Conservation (phyloP, 768 basidiomycete genomes). For the Amanita brunnescens region DNA sequence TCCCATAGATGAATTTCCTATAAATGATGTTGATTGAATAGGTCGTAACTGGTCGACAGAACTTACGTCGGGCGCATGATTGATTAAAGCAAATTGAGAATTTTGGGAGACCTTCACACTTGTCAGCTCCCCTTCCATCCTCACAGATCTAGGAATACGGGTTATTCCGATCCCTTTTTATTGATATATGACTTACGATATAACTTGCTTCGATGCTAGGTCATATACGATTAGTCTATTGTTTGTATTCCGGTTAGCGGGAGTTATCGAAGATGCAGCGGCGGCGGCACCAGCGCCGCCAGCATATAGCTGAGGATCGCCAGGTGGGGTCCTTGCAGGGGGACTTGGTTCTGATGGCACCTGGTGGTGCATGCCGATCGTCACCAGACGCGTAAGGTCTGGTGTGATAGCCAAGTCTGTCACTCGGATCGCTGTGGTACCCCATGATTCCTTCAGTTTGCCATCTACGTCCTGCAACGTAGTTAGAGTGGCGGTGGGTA, state of each 20-base stretch:
- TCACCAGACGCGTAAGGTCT: constrained; percentile 74
- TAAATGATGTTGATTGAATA: constrained; percentile 9
- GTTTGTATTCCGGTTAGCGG: constrained; percentile 27
- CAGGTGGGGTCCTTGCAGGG: constrained; percentile 21
- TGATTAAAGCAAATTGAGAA: constrained; percentile 81
- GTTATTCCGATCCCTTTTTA: constrained; percentile 3
- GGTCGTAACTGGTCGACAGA: constrained; percentile 7
- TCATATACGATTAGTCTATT: constrained; percentile 74
- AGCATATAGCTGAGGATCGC: constrained; percentile 26
- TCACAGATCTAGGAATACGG: constrained; percentile 42
- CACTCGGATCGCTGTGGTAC: constrained; percentile 64
- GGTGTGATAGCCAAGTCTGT: constrained; percentile 84
- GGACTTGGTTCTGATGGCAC: constrained; percentile 16
- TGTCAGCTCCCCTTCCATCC: constrained; percentile 72
- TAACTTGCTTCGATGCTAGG: constrained; percentile 54
- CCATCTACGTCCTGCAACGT: constrained; percentile 67
- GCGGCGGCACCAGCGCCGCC: constrained; percentile 28
- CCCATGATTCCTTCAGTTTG: constrained; percentile 62
- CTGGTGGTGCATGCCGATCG: constrained; percentile 57
- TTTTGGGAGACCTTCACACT: constrained; percentile 82
- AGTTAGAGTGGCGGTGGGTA: constrained; percentile 3
- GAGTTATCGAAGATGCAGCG: constrained; percentile 21
- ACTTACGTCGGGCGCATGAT: constrained; percentile 79
- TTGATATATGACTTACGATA: constrained; percentile 44
- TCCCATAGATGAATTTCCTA: constrained; percentile 92